Evolutionary conservation across 2,329 filamentous ascomycete species (phyloP), one percentile per base, ranked within the genome.

Genomic region (Endoconidiophora laricicola): DNA sequence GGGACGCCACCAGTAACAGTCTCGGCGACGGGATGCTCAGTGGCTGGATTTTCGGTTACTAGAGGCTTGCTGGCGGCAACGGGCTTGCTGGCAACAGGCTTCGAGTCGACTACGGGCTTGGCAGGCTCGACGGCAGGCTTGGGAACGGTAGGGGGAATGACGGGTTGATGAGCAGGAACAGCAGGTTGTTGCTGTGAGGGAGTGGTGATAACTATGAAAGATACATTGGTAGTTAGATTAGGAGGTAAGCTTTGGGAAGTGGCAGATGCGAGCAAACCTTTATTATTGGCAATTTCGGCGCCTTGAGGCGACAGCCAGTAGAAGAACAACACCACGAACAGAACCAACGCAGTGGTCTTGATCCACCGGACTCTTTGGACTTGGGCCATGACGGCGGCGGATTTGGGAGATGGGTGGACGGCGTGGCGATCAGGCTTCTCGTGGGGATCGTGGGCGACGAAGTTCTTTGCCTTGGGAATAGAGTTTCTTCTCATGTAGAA

Each of bases 301-400:
- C 76, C 74, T 46, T 67, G 68, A 1, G 77, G 78, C 20, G 77
- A 76, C 50, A 81, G 63, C 61, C 74, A 81, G 64, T 77, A 80
- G 61, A 82, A 77, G 51, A 80, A 62, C 55, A 76, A 70, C 58
- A 81, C 61, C 55, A 81, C 60, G 58, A 72, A 68, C 59, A 78
- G 70, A 54, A 79, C 65, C 56, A 81, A 74, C 56, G 74, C 75
- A 58, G 71, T 73, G 54, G 76, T 79, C 69, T 79, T 81, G 57
- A 79, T 62, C 71, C 76, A 81, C 61, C 78, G 74, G 56, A 75
- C 69, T 63, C 72, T 73, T 67, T 80, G 77, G 60, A 75, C 72
- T 66, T 80, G 77, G 55, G 76, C 73, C 69, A 77, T 76, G 64
- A 69, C 39, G 46, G 42, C 6, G 10, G 45, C 9, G 18, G 42